Conservation (phyloP, 805 yeast genomes). For the Candida verbasci region DNA sequence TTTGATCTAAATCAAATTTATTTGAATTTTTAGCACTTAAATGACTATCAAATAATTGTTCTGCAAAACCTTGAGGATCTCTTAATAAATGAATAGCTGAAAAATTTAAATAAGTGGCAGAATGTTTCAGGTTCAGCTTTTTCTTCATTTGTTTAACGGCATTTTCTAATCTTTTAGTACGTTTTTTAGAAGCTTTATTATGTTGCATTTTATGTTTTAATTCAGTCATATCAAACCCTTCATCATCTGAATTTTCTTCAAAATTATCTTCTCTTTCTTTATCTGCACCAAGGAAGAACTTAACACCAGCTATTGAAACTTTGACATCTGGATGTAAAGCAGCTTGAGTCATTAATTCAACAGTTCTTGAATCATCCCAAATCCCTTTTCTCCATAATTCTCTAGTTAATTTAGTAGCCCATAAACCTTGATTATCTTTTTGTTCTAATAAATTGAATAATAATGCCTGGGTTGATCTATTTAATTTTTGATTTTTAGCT, state of each 20-base stretch:
- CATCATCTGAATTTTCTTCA: constrained; percentile 70
- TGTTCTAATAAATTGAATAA: constrained; percentile 83
- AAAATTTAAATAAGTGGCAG: constrained; percentile 76
- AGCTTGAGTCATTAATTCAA: constrained; percentile 97
- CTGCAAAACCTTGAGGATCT: constrained; percentile 98
- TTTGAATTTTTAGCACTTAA: constrained; percentile 65
- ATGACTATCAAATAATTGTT: constrained; percentile 68
- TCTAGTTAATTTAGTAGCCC: constrained; percentile 94
- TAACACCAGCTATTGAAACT: constrained; percentile 84
- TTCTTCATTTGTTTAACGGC: constrained; percentile 70
- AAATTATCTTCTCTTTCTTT: constrained; percentile 83
- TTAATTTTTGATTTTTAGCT: constrained; percentile 84
- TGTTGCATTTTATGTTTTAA: constrained; percentile 77
- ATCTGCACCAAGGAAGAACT: constrained; percentile 92
- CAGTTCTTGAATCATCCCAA: constrained; percentile 96
- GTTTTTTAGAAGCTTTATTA: constrained; percentile 76
- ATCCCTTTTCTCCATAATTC: constrained; percentile 97
- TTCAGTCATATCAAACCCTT: constrained; percentile 65
- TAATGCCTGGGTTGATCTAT: constrained; percentile 86
- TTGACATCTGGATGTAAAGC: constrained; percentile 83
- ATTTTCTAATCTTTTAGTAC: constrained; percentile 72
- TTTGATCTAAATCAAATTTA: constrained; percentile 80
- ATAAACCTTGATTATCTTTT: constrained; percentile 73
- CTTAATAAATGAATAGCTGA: constrained; percentile 90
- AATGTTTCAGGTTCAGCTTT: constrained; percentile 50